These are phyloP conservation scores for Xylariomycetidae sp. DNA, from an alignment of 2,329 filamentous ascomycete genomes.

Conservation along the genomic window DNA sequence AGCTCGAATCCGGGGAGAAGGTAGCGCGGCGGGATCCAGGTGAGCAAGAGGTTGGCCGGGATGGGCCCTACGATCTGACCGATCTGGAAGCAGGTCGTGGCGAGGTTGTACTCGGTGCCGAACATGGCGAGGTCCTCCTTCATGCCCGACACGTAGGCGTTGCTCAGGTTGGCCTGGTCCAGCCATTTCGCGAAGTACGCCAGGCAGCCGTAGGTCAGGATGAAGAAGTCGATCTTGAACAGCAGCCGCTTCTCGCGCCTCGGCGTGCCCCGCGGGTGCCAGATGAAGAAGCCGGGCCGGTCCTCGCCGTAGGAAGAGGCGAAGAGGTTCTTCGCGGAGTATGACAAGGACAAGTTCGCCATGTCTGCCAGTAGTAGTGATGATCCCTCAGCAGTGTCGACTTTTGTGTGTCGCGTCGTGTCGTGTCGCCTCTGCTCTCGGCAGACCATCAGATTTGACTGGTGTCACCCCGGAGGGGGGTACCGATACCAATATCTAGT, in stretches of 20 bases:
- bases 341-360: slow-evolving; percentile 11
- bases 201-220: slow-evolving; percentile 22
- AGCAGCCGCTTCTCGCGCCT: slow-evolving; percentile 21
- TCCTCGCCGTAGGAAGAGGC: slow-evolving; percentile 23
- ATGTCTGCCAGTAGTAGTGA: background rate
- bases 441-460: too few species aligned
- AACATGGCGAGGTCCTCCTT: slow-evolving; percentile 11
- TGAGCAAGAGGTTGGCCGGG: slow-evolving; percentile 15
- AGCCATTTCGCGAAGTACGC: slow-evolving; percentile 25
- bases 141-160: slow-evolving; percentile 26
- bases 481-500: too few species aligned
- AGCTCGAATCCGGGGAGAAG: slow-evolving; percentile 42
- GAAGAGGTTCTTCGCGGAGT: slow-evolving; percentile 20
- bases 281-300: slow-evolving; percentile 20
- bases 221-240: slow-evolving; percentile 27
- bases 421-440: too few species aligned
- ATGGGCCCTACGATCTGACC: slow-evolving; percentile 14
- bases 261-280: slow-evolving; percentile 20
- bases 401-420: too few species aligned
- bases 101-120: slow-evolving; percentile 4
- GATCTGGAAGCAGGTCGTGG: slow-evolving; percentile 5
- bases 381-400: background rate
- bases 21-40: slow-evolving; percentile 38
- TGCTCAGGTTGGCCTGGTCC: slow-evolving; percentile 18
- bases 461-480: too few species aligned